phyloP scores from a whole-genome alignment of 2,329 filamentous ascomycete genomes.

The Chaetomium strumarium region DNA sequence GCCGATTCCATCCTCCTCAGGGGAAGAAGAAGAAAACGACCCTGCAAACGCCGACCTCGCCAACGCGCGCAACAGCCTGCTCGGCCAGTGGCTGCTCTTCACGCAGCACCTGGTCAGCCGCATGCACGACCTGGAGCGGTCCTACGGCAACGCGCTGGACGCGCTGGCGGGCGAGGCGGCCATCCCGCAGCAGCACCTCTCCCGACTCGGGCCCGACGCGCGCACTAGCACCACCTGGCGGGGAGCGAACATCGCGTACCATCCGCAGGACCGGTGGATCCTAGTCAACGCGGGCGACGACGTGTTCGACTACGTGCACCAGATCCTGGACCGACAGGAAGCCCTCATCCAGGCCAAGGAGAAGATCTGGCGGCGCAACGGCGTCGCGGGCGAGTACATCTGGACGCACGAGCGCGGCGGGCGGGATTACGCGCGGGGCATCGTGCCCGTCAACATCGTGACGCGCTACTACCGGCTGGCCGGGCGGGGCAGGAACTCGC shows the following conservation, averaged over 20 bases:
- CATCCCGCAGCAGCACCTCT: slow-evolving; percentile 47
- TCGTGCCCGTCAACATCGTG: slow-evolving; percentile 43
- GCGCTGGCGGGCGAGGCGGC: slow-evolving; percentile 44
- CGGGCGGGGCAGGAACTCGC: slow-evolving; percentile 35
- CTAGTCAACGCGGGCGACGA: slow-evolving; percentile 51
- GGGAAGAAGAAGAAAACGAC: too few species aligned
- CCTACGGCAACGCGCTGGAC: slow-evolving; percentile 46
- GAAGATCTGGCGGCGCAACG: slow-evolving; percentile 30
- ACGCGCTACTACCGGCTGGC: slow-evolving; percentile 50
- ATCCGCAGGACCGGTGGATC: slow-evolving; percentile 52
- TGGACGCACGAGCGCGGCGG: slow-evolving; percentile 25
- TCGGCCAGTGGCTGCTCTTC: slow-evolving; percentile 53
- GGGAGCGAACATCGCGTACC: slow-evolving; percentile 48
- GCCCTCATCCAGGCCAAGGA: slow-evolving; percentile 30
- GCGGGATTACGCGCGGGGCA: slow-evolving; percentile 35
- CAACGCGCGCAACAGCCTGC: slow-evolving; percentile 44
- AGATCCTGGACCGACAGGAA: slow-evolving; percentile 42
- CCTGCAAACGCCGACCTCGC: slow-evolving; percentile 33
- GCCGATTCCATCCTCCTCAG: slow-evolving; percentile 30
- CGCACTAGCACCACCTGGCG: too few species aligned
- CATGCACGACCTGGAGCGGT: slow-evolving; percentile 52
- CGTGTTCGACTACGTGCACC: slow-evolving; percentile 42
- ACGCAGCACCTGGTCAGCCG: slow-evolving; percentile 48
- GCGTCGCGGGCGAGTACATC: slow-evolving; percentile 36
- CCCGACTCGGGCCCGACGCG: slow-evolving; percentile 45